A percentile compares a stretch with the other conserved stretches of the same genome.
phyloP scores from a whole-genome alignment of 2,329 filamentous ascomycete species.

The Aspergillus sp. region DNA sequence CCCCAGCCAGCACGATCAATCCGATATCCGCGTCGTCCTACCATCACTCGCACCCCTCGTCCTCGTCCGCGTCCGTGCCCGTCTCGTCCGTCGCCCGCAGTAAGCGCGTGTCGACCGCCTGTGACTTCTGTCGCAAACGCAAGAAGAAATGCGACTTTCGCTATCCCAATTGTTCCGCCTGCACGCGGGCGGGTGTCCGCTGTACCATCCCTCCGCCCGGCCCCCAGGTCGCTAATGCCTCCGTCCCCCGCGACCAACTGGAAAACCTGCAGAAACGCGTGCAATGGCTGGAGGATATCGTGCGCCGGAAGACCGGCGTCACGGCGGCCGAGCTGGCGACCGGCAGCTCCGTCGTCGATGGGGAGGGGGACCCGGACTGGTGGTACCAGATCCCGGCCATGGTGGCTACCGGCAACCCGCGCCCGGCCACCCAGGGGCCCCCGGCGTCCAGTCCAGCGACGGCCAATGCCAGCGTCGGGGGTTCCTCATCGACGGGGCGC shows the following conservation, averaged over 20 bases:
- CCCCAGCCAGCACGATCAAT: background rate
- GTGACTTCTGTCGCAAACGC: slow-evolving; percentile 34
- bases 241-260: slow-evolving; percentile 32
- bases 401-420: slow-evolving; percentile 21
- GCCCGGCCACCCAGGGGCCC: slow-evolving; percentile 13
- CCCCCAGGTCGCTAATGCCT: slow-evolving; percentile 29
- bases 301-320: slow-evolving; percentile 29
- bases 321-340: slow-evolving; percentile 26
- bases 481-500: slow-evolving; percentile 11
- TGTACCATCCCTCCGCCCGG: slow-evolving; percentile 33
- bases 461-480: slow-evolving; percentile 2
- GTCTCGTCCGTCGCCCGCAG: slow-evolving; percentile 12
- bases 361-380: slow-evolving; percentile 27
- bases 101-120: slow-evolving; percentile 34
- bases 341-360: slow-evolving; percentile 26
- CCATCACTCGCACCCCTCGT: background rate
- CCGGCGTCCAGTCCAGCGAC: slow-evolving; percentile 6
- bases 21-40: background rate
- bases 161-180: slow-evolving; percentile 34
- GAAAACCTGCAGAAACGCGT: slow-evolving; percentile 34
- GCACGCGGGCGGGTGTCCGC: slow-evolving; percentile 32
- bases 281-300: slow-evolving; percentile 30
- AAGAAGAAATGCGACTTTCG: slow-evolving; percentile 38
- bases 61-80: slow-evolving; percentile 1
- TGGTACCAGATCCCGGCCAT: slow-evolving; percentile 34